Evolutionary conservation across 2,329 filamentous ascomycete species (phyloP).

Genomic region (Ophioceras dolichostomum): DNA sequence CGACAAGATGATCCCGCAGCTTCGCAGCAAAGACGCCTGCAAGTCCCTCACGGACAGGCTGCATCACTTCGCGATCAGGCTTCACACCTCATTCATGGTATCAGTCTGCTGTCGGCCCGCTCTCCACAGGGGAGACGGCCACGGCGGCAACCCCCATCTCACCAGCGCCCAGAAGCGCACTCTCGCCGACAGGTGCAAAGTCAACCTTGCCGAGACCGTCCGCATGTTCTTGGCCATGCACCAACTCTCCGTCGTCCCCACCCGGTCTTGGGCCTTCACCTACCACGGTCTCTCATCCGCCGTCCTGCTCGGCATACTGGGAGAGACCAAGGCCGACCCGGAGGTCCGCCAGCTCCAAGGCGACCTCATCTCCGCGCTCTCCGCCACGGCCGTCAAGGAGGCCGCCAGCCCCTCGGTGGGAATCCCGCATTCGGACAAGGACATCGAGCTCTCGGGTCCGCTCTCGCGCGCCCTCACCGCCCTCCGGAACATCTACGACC

Average conservation of each 20-base stretch:
- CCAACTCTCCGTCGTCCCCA: slow-evolving; percentile 53
- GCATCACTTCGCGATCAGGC: slow-evolving; percentile 50
- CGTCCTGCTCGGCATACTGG: slow-evolving; percentile 49
- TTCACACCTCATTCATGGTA: slow-evolving; percentile 53
- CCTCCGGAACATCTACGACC: slow-evolving; percentile 54
- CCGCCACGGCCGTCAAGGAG: slow-evolving; percentile 52
- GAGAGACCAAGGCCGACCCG: slow-evolving; percentile 49
- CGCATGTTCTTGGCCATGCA: slow-evolving; percentile 60
- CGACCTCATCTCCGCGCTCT: slow-evolving; percentile 50
- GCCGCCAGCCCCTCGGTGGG: slow-evolving; percentile 38
- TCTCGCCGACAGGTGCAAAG: slow-evolving; percentile 46
- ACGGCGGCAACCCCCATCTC: too few species aligned
- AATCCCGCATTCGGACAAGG: slow-evolving; percentile 41
- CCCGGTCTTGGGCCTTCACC: slow-evolving; percentile 55
- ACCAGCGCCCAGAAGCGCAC: slow-evolving; percentile 37
- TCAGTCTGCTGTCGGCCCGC: slow-evolving; percentile 54
- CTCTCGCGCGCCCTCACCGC: slow-evolving; percentile 48
- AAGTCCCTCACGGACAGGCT: slow-evolving; percentile 50
- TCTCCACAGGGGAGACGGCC: slow-evolving; percentile 38
- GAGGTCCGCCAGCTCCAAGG: slow-evolving; percentile 52
- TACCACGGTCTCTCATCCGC: slow-evolving; percentile 56
- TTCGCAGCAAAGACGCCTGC: slow-evolving; percentile 49
- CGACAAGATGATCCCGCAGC: slow-evolving; percentile 33
- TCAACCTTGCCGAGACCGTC: slow-evolving; percentile 51
- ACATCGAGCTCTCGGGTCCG: slow-evolving; percentile 50